These are phyloP conservation scores for Teratosphaeria zuluensis DNA, from an alignment of 2,329 filamentous ascomycete genomes.

Conservation along the genomic window DNA sequence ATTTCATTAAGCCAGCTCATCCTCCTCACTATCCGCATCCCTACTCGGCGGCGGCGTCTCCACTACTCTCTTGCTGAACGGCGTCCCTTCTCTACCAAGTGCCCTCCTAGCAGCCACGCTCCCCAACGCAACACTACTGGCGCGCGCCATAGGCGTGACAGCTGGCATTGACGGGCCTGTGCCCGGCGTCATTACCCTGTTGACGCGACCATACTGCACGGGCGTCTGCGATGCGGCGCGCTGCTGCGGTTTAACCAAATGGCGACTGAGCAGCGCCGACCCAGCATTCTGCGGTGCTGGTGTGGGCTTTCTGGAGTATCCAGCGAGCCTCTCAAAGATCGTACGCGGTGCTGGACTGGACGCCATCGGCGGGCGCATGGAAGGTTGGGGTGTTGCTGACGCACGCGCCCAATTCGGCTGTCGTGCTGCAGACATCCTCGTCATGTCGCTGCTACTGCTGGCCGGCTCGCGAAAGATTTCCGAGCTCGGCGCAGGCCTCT, in stretches of 20 bases:
- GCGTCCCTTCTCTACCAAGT: background rate
- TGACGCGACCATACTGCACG: background rate
- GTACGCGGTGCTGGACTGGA: background rate
- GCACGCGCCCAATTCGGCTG: background rate
- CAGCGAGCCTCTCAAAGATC: background rate
- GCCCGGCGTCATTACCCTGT: background rate
- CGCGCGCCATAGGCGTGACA: background rate
- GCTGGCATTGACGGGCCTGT: background rate
- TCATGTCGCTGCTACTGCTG: constrained; percentile 1
- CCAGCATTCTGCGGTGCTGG: background rate
- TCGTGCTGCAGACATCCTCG: background rate
- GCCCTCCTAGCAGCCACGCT: background rate
- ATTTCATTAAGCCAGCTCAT: constrained; percentile 7
- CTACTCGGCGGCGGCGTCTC: constrained; percentile 1
- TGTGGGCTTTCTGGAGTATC: no score
- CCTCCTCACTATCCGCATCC: constrained; percentile 5
- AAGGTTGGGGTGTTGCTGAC: background rate
- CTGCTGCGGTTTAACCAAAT: background rate
- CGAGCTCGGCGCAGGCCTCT: background rate
- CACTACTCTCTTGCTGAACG: background rate
- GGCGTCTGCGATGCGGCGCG: background rate
- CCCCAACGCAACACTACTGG: background rate
- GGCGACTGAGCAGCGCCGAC: background rate
- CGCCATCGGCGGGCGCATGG: background rate
- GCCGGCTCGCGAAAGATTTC: constrained; percentile 1